These are phyloP conservation scores for Eucalyptus regnans DNA, from an alignment of 345 rosid genomes.

Conservation along the genomic window DNA sequence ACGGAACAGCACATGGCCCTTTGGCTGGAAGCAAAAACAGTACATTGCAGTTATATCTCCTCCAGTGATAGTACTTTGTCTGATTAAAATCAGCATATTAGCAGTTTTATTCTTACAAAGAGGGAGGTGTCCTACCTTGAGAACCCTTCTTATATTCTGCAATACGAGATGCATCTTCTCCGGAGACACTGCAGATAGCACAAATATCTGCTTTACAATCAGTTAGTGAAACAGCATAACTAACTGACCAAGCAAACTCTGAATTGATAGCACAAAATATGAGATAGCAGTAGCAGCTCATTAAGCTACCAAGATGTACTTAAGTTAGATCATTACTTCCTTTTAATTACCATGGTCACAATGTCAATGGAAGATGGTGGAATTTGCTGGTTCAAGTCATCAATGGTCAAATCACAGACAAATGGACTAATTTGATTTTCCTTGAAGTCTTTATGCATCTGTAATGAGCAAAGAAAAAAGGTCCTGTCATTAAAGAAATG, in stretches of 20 bases:
- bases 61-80: background rate
- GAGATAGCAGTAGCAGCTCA: background rate
- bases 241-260: background rate
- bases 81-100: background rate
- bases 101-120: background rate
- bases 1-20: constrained; percentile 68
- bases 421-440: constrained; percentile 51
- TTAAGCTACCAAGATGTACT: background rate
- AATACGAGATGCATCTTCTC: constrained; percentile 80
- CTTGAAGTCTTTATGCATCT: constrained; percentile 72
- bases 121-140: constrained; percentile 38
- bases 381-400: constrained; percentile 59
- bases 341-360: constrained; percentile 74
- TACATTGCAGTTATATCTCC: background rate
- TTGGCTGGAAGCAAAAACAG: constrained; percentile 34
- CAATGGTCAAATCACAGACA: constrained; percentile 67
- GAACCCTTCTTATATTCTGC: constrained; percentile 59
- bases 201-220: constrained; percentile 71
- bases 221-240: background rate
- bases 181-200: constrained; percentile 89
- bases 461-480: constrained; percentile 9
- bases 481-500: background rate
- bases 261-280: background rate
- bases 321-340: background rate
- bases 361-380: constrained; percentile 73